phyloP scores from a whole-genome alignment of 352 stramenopile species.

The Phytopythium kandeliae region DNA sequence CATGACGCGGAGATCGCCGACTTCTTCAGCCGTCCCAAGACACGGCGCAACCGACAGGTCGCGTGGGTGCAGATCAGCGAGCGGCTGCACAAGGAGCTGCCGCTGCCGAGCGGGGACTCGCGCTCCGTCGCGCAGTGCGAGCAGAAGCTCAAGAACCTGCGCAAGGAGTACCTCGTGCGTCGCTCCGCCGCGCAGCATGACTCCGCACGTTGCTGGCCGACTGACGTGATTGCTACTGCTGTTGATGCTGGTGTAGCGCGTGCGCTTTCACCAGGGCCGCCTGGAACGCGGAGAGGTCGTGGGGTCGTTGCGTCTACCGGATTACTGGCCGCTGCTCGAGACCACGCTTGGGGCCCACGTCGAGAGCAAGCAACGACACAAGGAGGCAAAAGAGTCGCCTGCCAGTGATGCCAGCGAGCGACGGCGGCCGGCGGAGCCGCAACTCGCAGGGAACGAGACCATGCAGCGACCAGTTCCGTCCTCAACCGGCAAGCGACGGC shows the following conservation, averaged over 20 bases:
- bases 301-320: slow-evolving; percentile 2
- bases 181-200: background rate
- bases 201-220: background rate
- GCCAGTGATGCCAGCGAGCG: background rate
- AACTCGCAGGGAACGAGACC: background rate
- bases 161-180: slow-evolving; percentile 12
- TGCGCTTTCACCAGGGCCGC: slow-evolving; percentile 3
- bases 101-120: slow-evolving; percentile 9
- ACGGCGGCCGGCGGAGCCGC: background rate
- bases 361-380: background rate
- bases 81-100: slow-evolving; percentile 8
- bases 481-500: background rate
- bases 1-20: slow-evolving; percentile 1
- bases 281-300: slow-evolving; percentile 3
- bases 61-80: slow-evolving; percentile 10
- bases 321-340: slow-evolving; percentile 11
- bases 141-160: slow-evolving; percentile 16
- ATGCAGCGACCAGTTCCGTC: background rate
- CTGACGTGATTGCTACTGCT: background rate
- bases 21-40: slow-evolving; percentile 5
- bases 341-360: slow-evolving; percentile 8
- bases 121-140: slow-evolving; percentile 12
- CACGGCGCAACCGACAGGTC: slow-evolving; percentile 8
- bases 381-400: background rate
- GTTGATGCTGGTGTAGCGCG: background rate